Base-by-base conservation (phyloP, 139 green algal species). In the Gonium pectorale region DNA sequence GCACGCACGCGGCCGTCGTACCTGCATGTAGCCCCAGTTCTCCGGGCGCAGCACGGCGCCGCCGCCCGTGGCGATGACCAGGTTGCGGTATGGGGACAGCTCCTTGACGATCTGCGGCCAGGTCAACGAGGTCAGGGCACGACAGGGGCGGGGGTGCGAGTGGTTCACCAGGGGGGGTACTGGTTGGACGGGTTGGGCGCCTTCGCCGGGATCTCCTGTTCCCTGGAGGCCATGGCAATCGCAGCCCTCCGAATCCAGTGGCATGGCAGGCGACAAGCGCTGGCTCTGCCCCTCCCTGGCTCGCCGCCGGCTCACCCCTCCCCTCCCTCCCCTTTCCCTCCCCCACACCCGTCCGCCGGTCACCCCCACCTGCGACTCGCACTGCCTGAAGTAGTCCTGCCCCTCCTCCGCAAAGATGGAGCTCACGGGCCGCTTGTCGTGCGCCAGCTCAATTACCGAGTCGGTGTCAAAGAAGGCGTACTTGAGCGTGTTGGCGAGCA, bases 21-120 rank as follows among this genome's bases (percentile, higher is more conserved):
- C n/a, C n/a, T 96, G 93, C 94, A 98, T 97, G 91, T 95, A 94
- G 62, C 91, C 94, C 96, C 96, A 98, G 92, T 98, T 98, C 80
- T 93, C 86, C 29, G 88, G 87, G 22, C 84, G 83, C 3, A 94
- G 67, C 13, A 97, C 93, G 7, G 93, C 91, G 49, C 96, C 96
- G 35, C 96, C 96, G 15, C 96, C 96, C 6, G 96, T 98, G 5
- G 95, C 81, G 2, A 98, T 89, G 37, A 98, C 90, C 75, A 94
- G 92, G 70, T 92, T 90, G 80, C 94, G 94, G 89, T 95, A 97
- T 3, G 92, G 91, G 33, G 92, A 88, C n/a, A 98, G 88, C 89
- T 96, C 91, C 89, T 94, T 88, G 63, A 93, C 56, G 35, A 92
- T 90, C 88, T 92, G 86, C 1, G 27, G 24, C n/a, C n/a, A n/a